Conservation (phyloP, 495 filamentous ascomycete species). For the Bryoglossum gracile region DNA sequence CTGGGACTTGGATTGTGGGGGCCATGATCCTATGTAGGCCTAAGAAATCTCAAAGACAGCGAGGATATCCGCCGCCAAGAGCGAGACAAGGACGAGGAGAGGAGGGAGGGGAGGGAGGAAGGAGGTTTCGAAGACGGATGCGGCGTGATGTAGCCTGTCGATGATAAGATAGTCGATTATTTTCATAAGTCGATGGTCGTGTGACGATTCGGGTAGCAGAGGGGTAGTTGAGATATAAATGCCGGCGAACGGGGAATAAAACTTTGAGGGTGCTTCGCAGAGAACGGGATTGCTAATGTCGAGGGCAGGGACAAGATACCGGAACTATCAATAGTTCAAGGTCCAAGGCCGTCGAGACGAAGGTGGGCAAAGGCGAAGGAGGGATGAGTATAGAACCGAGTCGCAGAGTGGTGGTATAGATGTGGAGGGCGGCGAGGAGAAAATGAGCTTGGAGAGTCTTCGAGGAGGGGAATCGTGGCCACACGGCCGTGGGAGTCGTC, state of each 20-base stretch:
- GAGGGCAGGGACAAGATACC: neutral
- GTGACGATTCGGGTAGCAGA: neutral
- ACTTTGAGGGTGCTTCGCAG: neutral
- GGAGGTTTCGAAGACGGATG: neutral
- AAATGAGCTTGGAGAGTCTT: neutral
- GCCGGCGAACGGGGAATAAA: neutral
- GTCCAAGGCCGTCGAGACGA: neutral
- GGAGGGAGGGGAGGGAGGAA: neutral
- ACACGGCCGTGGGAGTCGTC: neutral
- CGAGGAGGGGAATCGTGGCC: neutral
- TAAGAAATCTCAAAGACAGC: neutral
- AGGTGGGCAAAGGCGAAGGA: neutral
- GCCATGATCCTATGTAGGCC: constrained; percentile 2
- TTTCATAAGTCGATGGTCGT: neutral
- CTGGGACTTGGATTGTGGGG: constrained; percentile 12
- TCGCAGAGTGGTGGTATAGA: neutral
- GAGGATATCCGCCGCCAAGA: neutral
- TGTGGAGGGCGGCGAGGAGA: neutral
- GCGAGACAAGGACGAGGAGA: too few species aligned
- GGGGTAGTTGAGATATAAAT: neutral
- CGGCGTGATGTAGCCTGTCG: neutral
- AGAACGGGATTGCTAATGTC: neutral
- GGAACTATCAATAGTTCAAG: neutral
- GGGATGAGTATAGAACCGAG: neutral
- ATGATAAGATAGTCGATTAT: neutral